Evolutionary conservation across 164 flowering plant genomes (phyloP).

Genomic region (Macadamia tetraphylla): DNA sequence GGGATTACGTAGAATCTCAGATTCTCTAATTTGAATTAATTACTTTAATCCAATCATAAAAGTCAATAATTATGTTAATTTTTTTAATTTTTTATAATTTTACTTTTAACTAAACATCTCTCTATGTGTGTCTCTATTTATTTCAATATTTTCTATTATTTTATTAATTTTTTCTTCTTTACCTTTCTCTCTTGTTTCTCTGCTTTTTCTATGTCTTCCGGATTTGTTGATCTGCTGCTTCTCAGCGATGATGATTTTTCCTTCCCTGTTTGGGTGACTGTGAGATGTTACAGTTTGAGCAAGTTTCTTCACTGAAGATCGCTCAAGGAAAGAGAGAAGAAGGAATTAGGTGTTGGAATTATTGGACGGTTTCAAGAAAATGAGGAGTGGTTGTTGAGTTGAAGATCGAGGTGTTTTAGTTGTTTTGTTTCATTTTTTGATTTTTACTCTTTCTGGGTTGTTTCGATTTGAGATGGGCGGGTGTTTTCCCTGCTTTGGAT

Average conservation of each 20-base stretch:
- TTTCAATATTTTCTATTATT: too few species aligned
- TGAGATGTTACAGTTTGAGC: not conserved
- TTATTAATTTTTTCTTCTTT: not conserved
- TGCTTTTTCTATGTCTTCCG: not conserved
- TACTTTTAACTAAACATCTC: too few species aligned
- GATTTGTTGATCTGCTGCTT: constrained; percentile 3
- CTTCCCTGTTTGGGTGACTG: not conserved
- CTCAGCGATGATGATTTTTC: not conserved
- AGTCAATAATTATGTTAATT: too few species aligned
- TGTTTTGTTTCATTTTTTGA: not conserved
- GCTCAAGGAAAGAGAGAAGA: not conserved
- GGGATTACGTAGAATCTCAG: too few species aligned
- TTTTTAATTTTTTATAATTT: too few species aligned
- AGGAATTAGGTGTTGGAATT: not conserved
- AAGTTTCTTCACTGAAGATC: not conserved
- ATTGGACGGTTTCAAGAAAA: not conserved
- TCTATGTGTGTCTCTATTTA: too few species aligned
- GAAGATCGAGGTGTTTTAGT: not conserved
- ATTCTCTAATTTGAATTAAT: too few species aligned
- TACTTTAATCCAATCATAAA: too few species aligned
- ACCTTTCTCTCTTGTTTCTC: not conserved
- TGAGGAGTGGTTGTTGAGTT: not conserved
- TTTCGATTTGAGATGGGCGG: constrained; percentile 49
- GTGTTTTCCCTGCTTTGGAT: constrained; percentile 65
- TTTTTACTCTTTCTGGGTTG: constrained; percentile 3